Base-by-base conservation (phyloP, 2,329 filamentous ascomycete genomes). In the Rhynchosporium secalis region DNA sequence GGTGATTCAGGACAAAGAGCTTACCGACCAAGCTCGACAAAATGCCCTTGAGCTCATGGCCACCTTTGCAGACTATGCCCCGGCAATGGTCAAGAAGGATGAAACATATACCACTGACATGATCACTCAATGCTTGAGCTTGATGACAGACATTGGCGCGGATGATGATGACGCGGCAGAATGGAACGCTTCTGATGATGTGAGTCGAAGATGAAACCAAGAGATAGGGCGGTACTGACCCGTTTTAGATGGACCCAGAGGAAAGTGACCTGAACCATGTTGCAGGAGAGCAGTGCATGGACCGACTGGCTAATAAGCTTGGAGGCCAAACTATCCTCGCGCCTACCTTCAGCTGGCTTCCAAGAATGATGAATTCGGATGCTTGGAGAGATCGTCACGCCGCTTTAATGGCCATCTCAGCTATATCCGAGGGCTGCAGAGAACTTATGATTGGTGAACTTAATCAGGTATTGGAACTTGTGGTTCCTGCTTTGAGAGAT, bases 221-320 rank as follows among this genome's bases (percentile, higher is more conserved):
- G 31, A 40, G 13, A 38, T 20, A 15, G 5, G 33, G 33, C 9
- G 9, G 33, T 49, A 41, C 70, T 77, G 63, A 79, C 73, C 51
- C 61, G 55, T 26, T 62, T 20, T 70, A 91, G 88, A 87, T 97
- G 67, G 95, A 99, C 68, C 86, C 92, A 63, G 95, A 98, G 70
- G 95, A 99, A 77, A 97, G 92, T 73, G 95, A 99, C 73, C 86
- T 92, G 66, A 99, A 99, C 75, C 95, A 99, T 73, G 93, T 99
- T 68, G 95, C 94, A 48, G 95, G 95, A 64, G 95, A 99, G 77
- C 95, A 99, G 77, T 96, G 92, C 70, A 98, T 99, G 94, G 95
- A 99, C 75, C 87, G 95, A 62, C 81, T 99, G 59, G 94, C 95
- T 60, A 99, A 98, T 81, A 97, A 96, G 77, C 88, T 99, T 41